phyloP scores from a whole-genome alignment of 345 rosid species.

The Dipteronia dyeriana region DNA sequence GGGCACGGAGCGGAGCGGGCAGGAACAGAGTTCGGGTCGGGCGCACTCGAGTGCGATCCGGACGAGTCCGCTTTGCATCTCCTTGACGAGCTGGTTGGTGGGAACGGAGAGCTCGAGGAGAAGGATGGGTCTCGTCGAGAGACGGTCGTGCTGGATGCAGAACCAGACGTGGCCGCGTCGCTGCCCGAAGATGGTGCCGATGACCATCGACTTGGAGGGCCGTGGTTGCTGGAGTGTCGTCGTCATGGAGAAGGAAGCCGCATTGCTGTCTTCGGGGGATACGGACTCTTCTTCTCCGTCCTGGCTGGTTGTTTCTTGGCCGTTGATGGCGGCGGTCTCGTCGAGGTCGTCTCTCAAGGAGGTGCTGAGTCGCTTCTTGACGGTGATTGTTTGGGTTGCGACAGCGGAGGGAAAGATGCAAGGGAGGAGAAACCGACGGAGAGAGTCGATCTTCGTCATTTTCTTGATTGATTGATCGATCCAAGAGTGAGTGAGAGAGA shows the following conservation, averaged over 20 bases:
- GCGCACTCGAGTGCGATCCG: constrained; percentile 75
- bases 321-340: constrained; percentile 1
- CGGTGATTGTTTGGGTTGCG: constrained; percentile 21
- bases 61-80: constrained; percentile 72
- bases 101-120: constrained; percentile 77
- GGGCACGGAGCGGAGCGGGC: constrained; percentile 66
- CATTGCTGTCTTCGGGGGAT: constrained; percentile 32
- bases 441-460: constrained; percentile 66
- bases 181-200: constrained; percentile 77
- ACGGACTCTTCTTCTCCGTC: constrained; percentile 27
- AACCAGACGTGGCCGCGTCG: constrained; percentile 90
- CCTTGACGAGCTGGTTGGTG: constrained; percentile 62
- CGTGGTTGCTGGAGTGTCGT: constrained; percentile 27
- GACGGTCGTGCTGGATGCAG: constrained; percentile 81
- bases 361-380: constrained; percentile 75
- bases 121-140: constrained; percentile 64
- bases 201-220: constrained; percentile 78
- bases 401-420: constrained; percentile 49
- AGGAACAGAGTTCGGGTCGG: constrained; percentile 48
- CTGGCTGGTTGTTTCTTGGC: constrained; percentile 11
- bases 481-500: not conserved
- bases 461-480: not conserved
- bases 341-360: constrained; percentile 64
- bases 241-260: constrained; percentile 5
- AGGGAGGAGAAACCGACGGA: constrained; percentile 76